A percentile compares a stretch with the other conserved stretches of the same genome.
Conservation (phyloP, 192 early-diverging fungal genomes). For the Oehlia diaphana region DNA sequence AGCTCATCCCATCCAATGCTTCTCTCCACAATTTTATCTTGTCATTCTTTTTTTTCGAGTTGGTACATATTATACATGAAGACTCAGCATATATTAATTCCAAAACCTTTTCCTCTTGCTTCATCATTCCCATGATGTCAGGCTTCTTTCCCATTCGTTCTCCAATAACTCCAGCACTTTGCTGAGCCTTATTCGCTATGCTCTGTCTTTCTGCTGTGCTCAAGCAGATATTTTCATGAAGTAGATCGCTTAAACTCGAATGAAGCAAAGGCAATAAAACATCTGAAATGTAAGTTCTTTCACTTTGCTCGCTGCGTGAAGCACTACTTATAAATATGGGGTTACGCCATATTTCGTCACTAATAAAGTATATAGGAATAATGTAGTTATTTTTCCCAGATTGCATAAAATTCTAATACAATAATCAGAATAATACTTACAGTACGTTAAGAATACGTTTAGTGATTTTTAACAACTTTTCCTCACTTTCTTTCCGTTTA, state of each 20-base stretch:
- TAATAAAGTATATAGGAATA: slow-evolving; percentile 7
- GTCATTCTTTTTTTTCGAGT: too few species aligned
- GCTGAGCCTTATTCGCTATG: neutral
- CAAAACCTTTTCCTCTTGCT: neutral
- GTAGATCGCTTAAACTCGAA: neutral
- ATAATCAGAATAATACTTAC: neutral
- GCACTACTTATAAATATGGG: neutral
- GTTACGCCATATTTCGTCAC: slow-evolving; percentile 3
- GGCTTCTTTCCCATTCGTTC: neutral
- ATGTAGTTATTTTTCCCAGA: neutral
- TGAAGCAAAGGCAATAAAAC: slow-evolving; percentile 15
- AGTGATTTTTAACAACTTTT: neutral
- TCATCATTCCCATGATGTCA: too few species aligned
- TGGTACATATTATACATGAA: too few species aligned
- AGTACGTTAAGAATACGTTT: slow-evolving; percentile 6
- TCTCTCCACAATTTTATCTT: too few species aligned
- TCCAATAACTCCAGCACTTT: neutral
- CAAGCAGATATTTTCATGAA: neutral
- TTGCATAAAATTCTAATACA: too few species aligned
- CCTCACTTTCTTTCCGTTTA: slow-evolving; percentile 4
- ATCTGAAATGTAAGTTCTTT: neutral
- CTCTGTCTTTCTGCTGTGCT: slow-evolving; percentile 3
- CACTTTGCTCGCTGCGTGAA: slow-evolving; percentile 4
- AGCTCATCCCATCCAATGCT: neutral
- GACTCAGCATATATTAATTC: neutral